These are phyloP conservation scores for Saitoella complicata DNA, from an alignment of 805 yeast species.

Conservation along the genomic window DNA sequence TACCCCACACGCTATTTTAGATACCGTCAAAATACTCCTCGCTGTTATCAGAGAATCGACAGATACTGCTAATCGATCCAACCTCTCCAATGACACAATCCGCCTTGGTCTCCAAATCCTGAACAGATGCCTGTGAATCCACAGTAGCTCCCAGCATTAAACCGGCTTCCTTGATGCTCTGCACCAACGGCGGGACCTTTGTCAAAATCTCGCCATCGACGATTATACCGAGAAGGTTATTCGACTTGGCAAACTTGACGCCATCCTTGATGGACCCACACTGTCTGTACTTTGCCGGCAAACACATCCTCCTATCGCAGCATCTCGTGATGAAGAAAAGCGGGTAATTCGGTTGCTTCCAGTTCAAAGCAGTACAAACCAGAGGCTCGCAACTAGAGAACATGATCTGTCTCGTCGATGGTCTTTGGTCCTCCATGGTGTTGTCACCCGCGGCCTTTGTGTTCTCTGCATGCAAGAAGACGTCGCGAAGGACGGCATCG, in stretches of 20 bases:
- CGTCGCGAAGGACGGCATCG: conserved; percentile 51
- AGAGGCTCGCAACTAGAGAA: conserved; percentile 76
- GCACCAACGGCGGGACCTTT: conserved; percentile 59
- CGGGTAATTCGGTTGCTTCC: conserved; percentile 98
- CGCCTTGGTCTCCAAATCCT: no score
- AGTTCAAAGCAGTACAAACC: conserved; percentile 84
- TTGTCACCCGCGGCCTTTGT: background rate
- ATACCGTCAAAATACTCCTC: no score
- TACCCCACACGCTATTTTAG: no score
- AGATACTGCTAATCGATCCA: no score
- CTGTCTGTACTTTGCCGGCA: conserved; percentile 25
- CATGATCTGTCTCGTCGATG: conserved; percentile 36
- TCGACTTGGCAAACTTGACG: conserved; percentile 57
- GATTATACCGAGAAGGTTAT: conserved; percentile 73
- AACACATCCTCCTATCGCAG: conserved; percentile 22
- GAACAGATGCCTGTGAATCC: no score
- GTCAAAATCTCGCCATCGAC: conserved; percentile 3
- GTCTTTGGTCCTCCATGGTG: background rate
- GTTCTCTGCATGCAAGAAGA: conserved; percentile 51
- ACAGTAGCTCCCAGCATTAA: conserved; percentile 54
- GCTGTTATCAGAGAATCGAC: no score
- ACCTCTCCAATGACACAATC: no score
- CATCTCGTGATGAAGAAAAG: conserved; percentile 64
- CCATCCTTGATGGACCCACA: conserved; percentile 64
- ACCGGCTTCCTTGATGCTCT: conserved; percentile 64